A percentile compares a stretch with the other conserved stretches of the same genome.
Conservation (phyloP, 257 asterid genomes). For the Rubia yunnanensis region DNA sequence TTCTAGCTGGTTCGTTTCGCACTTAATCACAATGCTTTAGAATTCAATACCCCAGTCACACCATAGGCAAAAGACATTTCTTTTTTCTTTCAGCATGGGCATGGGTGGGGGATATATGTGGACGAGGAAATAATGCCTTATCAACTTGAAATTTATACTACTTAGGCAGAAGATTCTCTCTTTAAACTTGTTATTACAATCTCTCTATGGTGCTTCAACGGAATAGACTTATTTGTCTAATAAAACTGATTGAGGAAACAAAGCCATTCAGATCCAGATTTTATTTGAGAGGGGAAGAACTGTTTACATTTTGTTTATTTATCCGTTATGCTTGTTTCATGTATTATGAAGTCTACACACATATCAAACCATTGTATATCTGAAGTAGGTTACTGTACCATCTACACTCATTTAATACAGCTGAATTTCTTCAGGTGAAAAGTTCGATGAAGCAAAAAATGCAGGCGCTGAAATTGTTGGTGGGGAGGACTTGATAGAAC, state of each 20-base stretch:
- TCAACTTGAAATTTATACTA: not conserved
- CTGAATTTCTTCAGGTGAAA: conserved; percentile 58
- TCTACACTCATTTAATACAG: conserved; percentile 20
- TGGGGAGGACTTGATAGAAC: conserved; percentile 89
- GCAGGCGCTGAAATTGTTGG: conserved; percentile 99
- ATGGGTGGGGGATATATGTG: not conserved
- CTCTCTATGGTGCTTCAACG: not conserved
- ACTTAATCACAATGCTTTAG: not conserved
- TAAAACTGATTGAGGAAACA: not conserved
- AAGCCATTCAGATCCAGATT: not conserved
- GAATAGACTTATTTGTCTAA: not conserved
- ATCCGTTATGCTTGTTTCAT: not conserved
- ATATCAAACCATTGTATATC: not conserved
- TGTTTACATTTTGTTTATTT: not conserved
- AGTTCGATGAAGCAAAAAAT: conserved; percentile 92
- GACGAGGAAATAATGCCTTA: not conserved
- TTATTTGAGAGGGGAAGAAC: not conserved
- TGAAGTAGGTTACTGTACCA: conserved; percentile 4
- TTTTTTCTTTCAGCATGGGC: not conserved
- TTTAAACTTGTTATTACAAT: not conserved
- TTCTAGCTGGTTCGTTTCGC: not conserved
- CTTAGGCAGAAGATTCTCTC: not conserved
- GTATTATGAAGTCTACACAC: not conserved
- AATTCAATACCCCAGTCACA: not conserved
- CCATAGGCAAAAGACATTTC: not conserved